A percentile compares a stretch with the other conserved stretches of the same genome.
These are phyloP conservation scores for Spinacia oleracea DNA, from an alignment of 179 eudicot genomes.

Conservation along the genomic window DNA sequence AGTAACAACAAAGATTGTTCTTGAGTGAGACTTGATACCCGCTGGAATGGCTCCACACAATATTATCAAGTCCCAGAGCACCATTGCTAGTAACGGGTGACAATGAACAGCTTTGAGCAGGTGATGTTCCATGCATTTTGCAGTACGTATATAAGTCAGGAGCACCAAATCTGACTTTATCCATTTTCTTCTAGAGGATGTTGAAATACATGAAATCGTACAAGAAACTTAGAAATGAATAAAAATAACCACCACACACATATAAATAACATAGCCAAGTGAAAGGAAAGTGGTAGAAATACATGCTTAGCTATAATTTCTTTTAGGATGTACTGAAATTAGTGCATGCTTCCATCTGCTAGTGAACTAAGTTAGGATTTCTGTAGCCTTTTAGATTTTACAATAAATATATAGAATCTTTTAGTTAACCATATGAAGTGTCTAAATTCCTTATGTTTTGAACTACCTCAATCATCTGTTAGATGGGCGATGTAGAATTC, in stretches of 20 bases:
- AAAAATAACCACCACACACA: neutral
- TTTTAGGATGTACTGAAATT: neutral
- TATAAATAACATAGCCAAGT: neutral
- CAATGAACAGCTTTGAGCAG: slow-evolving; percentile 39
- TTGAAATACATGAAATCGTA: slow-evolving; percentile 18
- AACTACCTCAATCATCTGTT: neutral
- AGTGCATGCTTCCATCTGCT: neutral
- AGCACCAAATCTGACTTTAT: slow-evolving; percentile 51
- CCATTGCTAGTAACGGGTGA: slow-evolving; percentile 20
- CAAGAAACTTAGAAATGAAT: neutral
- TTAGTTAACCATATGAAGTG: neutral
- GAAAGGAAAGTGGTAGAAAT: neutral
- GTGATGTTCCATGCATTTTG: slow-evolving; percentile 28
- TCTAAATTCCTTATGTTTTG: neutral
- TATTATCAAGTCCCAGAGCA: slow-evolving; percentile 23
- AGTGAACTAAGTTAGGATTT: neutral
- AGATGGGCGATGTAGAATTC: neutral
- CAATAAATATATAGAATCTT: neutral
- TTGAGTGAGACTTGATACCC: slow-evolving; percentile 59
- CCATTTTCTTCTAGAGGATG: slow-evolving; percentile 68
- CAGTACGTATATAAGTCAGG: slow-evolving; percentile 65
- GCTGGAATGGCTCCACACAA: slow-evolving; percentile 77
- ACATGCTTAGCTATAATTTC: neutral
- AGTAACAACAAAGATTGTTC: slow-evolving; percentile 60
- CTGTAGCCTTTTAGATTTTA: neutral